These are phyloP conservation scores for Podaxis rugospora DNA, from an alignment of 768 basidiomycete genomes.

Conservation along the genomic window DNA sequence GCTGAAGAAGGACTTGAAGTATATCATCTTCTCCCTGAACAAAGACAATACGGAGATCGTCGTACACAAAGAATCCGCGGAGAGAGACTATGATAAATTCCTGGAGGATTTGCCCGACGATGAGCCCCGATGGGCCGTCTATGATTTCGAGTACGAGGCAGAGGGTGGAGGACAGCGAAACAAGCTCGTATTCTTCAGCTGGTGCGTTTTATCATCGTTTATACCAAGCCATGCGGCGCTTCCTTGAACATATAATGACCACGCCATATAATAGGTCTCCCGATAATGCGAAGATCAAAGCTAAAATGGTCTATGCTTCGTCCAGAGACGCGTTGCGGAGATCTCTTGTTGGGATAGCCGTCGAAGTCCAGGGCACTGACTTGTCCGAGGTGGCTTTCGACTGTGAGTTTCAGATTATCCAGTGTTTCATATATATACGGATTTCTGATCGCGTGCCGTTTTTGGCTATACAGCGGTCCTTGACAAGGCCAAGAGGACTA, in stretches of 20 bases:
- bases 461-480: slow-evolving; percentile 17
- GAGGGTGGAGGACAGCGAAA: slow-evolving; percentile 73
- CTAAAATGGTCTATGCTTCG: slow-evolving; percentile 91
- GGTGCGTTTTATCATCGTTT: slow-evolving; percentile 50
- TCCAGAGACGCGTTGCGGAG: slow-evolving; percentile 79
- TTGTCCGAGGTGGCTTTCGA: slow-evolving; percentile 67
- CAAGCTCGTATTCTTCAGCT: slow-evolving; percentile 81
- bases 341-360: slow-evolving; percentile 66
- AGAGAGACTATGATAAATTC: slow-evolving; percentile 66
- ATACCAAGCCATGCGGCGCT: not conserved
- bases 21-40: slow-evolving; percentile 77
- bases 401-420: slow-evolving; percentile 40
- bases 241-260: not conserved
- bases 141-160: slow-evolving; percentile 83
- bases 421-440: not conserved
- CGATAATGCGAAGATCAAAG: slow-evolving; percentile 77
- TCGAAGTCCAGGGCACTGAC: slow-evolving; percentile 88
- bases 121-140: slow-evolving; percentile 87
- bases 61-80: slow-evolving; percentile 59
- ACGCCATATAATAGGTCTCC: slow-evolving; percentile 63
- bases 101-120: slow-evolving; percentile 64
- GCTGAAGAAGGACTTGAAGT: slow-evolving; percentile 57
- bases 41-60: slow-evolving; percentile 64
- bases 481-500: slow-evolving; percentile 21
- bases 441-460: slow-evolving; percentile 4